phyloP scores from a whole-genome alignment of 441 rosid species.

The Mallotus repandus region DNA sequence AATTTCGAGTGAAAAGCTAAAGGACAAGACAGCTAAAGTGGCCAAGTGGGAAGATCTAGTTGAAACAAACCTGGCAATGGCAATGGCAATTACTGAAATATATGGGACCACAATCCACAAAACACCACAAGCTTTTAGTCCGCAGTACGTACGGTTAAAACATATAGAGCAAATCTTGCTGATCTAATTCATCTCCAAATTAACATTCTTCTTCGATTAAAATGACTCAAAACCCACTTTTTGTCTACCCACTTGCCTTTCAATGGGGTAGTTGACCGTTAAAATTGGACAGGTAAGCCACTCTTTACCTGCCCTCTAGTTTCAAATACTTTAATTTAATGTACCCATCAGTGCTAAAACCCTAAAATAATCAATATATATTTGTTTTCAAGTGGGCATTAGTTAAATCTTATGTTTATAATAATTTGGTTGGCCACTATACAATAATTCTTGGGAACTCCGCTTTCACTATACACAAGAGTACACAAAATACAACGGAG shows the following conservation, averaged over 20 bases:
- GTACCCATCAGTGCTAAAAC: constrained; percentile 2
- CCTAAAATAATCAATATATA: background rate
- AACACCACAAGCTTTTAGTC: background rate
- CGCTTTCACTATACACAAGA: constrained; percentile 9
- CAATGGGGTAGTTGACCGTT: constrained; percentile 28
- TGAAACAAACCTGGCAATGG: background rate
- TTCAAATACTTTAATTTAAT: constrained; percentile 12
- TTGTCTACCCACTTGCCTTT: background rate
- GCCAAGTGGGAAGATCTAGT: too few relatives aligned
- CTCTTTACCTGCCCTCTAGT: constrained; percentile 1
- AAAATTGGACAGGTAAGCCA: constrained; percentile 14
- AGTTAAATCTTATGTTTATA: background rate
- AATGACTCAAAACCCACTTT: background rate
- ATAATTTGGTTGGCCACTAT: background rate
- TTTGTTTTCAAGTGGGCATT: background rate
- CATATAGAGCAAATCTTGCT: background rate
- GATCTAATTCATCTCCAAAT: background rate
- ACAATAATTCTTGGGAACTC: constrained; percentile 11
- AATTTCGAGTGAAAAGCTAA: too few relatives aligned
- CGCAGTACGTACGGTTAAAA: background rate
- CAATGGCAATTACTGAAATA: too few relatives aligned
- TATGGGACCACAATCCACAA: background rate
- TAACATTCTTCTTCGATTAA: background rate
- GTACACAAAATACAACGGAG: constrained; percentile 28
- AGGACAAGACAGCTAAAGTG: too few relatives aligned